Evolutionary conservation across 257 asterid species (phyloP).

Genomic region (Sherardia arvensis): DNA sequence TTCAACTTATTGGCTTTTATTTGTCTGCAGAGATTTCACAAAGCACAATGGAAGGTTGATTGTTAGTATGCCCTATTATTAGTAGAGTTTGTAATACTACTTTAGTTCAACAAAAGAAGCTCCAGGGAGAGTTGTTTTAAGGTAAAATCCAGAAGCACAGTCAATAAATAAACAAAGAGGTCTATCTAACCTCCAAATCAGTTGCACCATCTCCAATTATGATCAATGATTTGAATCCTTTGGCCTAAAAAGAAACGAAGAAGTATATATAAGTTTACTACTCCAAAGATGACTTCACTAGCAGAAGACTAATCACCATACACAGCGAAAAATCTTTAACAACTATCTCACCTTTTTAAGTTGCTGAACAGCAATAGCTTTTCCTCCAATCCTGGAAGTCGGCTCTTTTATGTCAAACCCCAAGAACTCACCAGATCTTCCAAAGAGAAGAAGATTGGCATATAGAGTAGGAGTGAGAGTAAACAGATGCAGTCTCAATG

Average conservation of each 20-base stretch:
- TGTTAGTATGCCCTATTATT: background rate
- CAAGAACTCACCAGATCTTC: slow-evolving; percentile 63
- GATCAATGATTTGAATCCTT: slow-evolving; percentile 54
- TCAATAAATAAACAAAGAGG: background rate
- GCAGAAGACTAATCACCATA: background rate
- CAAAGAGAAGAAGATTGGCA: slow-evolving; percentile 73
- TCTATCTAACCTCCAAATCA: slow-evolving; percentile 70
- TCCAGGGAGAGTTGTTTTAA: background rate
- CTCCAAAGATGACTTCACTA: slow-evolving; percentile 4
- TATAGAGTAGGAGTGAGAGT: too few relatives aligned
- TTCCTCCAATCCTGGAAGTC: slow-evolving; percentile 90
- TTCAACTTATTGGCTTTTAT: background rate
- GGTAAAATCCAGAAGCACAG: background rate
- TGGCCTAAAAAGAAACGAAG: slow-evolving; percentile 29
- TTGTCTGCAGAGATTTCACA: background rate
- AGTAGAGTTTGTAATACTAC: background rate
- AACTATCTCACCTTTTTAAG: slow-evolving; percentile 52
- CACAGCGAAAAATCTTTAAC: background rate
- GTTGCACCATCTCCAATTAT: slow-evolving; percentile 99
- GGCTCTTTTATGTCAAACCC: slow-evolving; percentile 77
- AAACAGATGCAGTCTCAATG: too few relatives aligned
- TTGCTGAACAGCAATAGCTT: slow-evolving; percentile 76
- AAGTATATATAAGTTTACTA: slow-evolving; percentile 1
- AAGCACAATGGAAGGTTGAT: background rate
- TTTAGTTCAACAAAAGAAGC: background rate